A percentile compares a stretch with the other conserved stretches of the same genome.
These are phyloP conservation scores for Yamadazyma mexicana DNA, from an alignment of 1,139 yeast genomes.

Conservation along the genomic window DNA sequence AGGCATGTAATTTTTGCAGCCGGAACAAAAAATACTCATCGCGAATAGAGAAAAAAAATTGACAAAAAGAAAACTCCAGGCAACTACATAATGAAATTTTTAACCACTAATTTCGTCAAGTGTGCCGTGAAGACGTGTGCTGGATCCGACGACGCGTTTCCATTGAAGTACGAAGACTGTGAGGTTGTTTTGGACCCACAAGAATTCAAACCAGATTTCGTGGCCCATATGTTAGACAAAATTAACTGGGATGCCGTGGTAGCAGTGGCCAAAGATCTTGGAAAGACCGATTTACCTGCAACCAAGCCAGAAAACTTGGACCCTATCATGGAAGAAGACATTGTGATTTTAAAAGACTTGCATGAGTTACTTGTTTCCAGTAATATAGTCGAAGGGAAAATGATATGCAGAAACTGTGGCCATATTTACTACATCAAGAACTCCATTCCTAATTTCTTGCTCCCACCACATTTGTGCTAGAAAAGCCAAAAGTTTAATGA, in stretches of 20 bases:
- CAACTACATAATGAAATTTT: constrained; percentile 71
- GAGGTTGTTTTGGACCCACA: constrained; percentile 76
- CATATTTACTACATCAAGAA: constrained; percentile 90
- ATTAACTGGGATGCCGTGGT: constrained; percentile 86
- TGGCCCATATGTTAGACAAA: constrained; percentile 74
- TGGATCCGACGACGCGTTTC: constrained; percentile 73
- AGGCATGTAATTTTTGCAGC: not conserved
- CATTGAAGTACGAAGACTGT: constrained; percentile 71
- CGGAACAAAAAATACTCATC: constrained; percentile 10
- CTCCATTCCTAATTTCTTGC: constrained; percentile 87
- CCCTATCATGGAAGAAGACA: constrained; percentile 57
- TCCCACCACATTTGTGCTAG: constrained; percentile 79
- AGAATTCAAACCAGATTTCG: constrained; percentile 82
- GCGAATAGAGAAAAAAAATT: constrained; percentile 4
- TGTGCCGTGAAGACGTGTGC: constrained; percentile 89
- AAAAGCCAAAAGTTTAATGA: not conserved
- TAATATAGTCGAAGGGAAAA: constrained; percentile 80
- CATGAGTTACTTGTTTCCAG: constrained; percentile 83
- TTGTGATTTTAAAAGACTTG: constrained; percentile 66
- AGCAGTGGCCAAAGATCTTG: constrained; percentile 72
- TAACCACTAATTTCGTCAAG: constrained; percentile 92
- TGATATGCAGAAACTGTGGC: constrained; percentile 83
- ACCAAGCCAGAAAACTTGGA: constrained; percentile 60
- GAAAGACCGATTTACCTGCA: constrained; percentile 64
- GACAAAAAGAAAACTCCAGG: not conserved